Percentiles rank a stretch among this genome's conserved stretches.
phyloP scores from a whole-genome alignment of 148 eudicot genomes.

The Cornus florida region DNA sequence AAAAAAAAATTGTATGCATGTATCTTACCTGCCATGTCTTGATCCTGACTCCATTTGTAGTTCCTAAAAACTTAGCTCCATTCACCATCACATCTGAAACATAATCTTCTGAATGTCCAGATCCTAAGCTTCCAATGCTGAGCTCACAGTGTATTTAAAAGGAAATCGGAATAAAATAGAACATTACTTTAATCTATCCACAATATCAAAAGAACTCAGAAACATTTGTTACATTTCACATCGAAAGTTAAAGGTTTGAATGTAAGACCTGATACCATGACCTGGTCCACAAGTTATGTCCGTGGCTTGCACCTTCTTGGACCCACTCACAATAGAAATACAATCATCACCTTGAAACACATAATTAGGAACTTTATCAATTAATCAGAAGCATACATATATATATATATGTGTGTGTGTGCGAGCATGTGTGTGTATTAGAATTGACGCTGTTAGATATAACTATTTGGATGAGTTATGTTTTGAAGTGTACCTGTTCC shows the following conservation, averaged over 20 bases:
- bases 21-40: constrained; percentile 76
- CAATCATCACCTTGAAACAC: constrained; percentile 63
- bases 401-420: too few species aligned
- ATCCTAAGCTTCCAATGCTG: constrained; percentile 87
- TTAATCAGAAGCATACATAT: not conserved
- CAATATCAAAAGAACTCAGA: too few species aligned
- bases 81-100: constrained; percentile 62
- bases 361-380: not conserved
- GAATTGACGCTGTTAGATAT: too few species aligned
- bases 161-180: not conserved
- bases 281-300: constrained; percentile 79
- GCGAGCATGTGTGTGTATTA: too few species aligned
- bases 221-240: too few species aligned
- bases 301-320: constrained; percentile 39
- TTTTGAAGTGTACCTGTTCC: constrained; percentile 54
- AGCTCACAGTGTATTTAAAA: not conserved
- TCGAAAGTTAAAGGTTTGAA: not conserved
- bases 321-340: constrained; percentile 68
- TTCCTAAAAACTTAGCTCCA: constrained; percentile 56
- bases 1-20: not conserved
- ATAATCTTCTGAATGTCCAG: constrained; percentile 43
- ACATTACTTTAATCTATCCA: not conserved
- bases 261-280: constrained; percentile 72
- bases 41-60: constrained; percentile 74
- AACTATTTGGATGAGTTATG: too few species aligned